These are phyloP conservation scores for Malus hybrid DNA, from an alignment of 331 rosid species.

Conservation along the genomic window DNA sequence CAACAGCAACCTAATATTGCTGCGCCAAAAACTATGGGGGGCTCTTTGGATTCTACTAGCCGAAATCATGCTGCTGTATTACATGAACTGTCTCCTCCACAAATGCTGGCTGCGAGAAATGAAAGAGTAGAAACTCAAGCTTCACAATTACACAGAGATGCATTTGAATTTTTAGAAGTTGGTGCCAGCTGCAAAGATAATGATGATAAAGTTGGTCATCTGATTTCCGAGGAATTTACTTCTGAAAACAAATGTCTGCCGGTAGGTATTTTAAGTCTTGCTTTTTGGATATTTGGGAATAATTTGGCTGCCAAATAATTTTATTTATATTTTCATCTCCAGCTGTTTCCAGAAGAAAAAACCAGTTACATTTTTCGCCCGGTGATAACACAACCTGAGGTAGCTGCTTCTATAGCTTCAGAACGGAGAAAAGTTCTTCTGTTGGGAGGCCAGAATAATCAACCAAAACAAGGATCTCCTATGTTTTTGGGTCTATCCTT, in stretches of 20 bases:
- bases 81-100: slow-evolving; percentile 26
- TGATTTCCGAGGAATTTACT: not conserved
- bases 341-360: slow-evolving; percentile 48
- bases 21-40: slow-evolving; percentile 10
- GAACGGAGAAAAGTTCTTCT: slow-evolving; percentile 26
- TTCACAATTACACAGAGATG: slow-evolving; percentile 20
- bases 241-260: slow-evolving; percentile 6
- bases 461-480: slow-evolving; percentile 22
- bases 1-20: slow-evolving; percentile 23
- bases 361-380: slow-evolving; percentile 19
- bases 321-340: slow-evolving; percentile 10
- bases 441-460: slow-evolving; percentile 14
- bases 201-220: slow-evolving; percentile 6
- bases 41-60: slow-evolving; percentile 32
- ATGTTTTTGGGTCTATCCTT: slow-evolving; percentile 44
- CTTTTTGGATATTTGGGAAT: slow-evolving; percentile 9
- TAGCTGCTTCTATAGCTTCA: slow-evolving; percentile 17
- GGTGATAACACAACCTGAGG: slow-evolving; percentile 21
- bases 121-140: slow-evolving; percentile 9
- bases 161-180: slow-evolving; percentile 4
- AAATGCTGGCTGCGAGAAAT: slow-evolving; percentile 11
- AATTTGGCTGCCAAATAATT: slow-evolving; percentile 7
- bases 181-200: slow-evolving; percentile 10
- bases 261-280: slow-evolving; percentile 7
- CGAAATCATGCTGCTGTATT: slow-evolving; percentile 27